Evolutionary conservation across 768 basidiomycete genomes (phyloP).

Genomic region (Trametes cinnabarina): DNA sequence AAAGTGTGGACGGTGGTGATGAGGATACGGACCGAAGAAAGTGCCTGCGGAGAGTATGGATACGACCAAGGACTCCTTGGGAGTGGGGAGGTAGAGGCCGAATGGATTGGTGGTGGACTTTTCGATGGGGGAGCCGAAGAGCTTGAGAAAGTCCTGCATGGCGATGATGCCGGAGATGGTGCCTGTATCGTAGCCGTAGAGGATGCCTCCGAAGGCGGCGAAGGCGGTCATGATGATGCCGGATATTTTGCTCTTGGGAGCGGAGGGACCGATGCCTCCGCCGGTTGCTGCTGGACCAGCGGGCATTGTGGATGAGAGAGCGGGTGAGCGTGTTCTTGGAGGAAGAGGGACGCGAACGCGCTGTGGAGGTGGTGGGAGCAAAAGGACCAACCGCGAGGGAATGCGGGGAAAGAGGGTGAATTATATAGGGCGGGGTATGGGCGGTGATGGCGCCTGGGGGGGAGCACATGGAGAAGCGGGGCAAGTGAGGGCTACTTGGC

Average conservation of each 20-base stretch:
- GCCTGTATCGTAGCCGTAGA: constrained; percentile 75
- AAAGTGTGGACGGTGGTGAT: too few species aligned
- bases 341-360: background rate
- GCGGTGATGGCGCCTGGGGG: background rate
- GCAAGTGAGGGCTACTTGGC: background rate
- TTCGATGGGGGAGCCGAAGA: constrained; percentile 39
- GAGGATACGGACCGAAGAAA: constrained; percentile 49
- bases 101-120: background rate
- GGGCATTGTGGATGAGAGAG: constrained; percentile 11
- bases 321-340: background rate
- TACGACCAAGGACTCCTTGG: constrained; percentile 46
- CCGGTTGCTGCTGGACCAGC: constrained; percentile 16
- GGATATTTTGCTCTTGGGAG: constrained; percentile 19
- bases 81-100: constrained; percentile 25
- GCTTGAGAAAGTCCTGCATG: constrained; percentile 53
- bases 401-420: background rate
- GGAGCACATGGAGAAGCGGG: constrained; percentile 4
- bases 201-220: constrained; percentile 34
- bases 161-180: constrained; percentile 70
- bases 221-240: constrained; percentile 35
- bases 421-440: constrained; percentile 3
- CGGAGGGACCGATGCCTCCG: constrained; percentile 14
- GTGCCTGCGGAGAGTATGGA: constrained; percentile 79
- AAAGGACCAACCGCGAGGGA: background rate
- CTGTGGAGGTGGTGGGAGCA: background rate